Base-by-base conservation (phyloP, 805 yeast species). In the Teunomyces stri region DNA sequence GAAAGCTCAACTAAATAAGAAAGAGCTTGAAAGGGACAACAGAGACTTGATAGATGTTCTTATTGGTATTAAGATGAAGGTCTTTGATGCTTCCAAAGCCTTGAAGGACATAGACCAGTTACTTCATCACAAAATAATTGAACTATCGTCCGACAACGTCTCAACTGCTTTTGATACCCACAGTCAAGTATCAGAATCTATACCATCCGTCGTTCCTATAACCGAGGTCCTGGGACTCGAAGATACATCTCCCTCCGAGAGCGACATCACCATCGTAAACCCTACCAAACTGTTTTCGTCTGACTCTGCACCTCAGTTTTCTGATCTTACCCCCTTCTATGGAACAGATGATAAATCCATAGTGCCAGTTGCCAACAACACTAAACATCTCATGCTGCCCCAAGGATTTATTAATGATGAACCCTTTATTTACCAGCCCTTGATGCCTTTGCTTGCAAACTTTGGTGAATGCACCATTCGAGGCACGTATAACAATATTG, bases 81-180 rank as follows among this genome's bases (percentile, higher is more conserved):
- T 41, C 7, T 29, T 35, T 7, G 35, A 20, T 6, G 44, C 44
- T 29, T 41, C 44, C 11, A 29, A 21, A 20, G 44, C 44, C 5
- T 41, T 41, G 36, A 41, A 13, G 11, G 44, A 41, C 7, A 21
- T 41, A 7, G 44, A 41, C 16, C 35, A 41, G 27, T 13, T 41
- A 9, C 34, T 41, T n/a, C 27, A 20, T 16, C 27, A 18, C 28
- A 41, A 41, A 12, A 28, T 41, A 20, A 30, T n/a, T 6, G 33
- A 39, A 12, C 22, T 39, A 11, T 12, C 18, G 3, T 16, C 25
- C 6, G 40, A 36, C 9, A 36, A 18, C 4, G 13, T 16, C 6
- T 6, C 40, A 36, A 21, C 22, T 7, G 28, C 20, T 21, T 21
- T 20, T 13, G 16, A 22, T 11, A 21, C 21, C 13, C 40, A 13